Percentiles rank a stretch among this genome's conserved stretches.
phyloP scores from a whole-genome alignment of 2,329 filamentous ascomycete species.

The Fulvia fulva region DNA sequence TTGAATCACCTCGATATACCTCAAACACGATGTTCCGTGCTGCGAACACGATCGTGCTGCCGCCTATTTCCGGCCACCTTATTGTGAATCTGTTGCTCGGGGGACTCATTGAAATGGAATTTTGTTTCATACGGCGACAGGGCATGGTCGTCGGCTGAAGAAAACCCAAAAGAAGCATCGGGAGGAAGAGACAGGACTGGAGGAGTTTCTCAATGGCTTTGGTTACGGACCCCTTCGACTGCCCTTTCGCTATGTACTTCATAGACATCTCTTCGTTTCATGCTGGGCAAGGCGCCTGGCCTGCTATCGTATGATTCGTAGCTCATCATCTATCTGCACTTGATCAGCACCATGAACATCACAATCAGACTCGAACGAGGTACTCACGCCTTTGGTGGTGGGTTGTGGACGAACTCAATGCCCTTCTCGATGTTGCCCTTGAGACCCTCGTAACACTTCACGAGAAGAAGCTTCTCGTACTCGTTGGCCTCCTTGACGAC shows the following conservation, averaged over 20 bases:
- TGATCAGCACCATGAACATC: not conserved
- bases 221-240: not conserved
- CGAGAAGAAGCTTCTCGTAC: constrained; percentile 83
- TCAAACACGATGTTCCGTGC: too few species aligned
- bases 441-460: constrained; percentile 70
- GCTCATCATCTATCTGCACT: not conserved
- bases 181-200: not conserved
- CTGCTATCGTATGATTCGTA: not conserved
- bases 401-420: constrained; percentile 80
- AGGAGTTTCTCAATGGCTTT: not conserved
- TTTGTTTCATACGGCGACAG: too few species aligned
- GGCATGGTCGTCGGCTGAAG: too few species aligned
- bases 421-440: constrained; percentile 95
- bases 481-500: constrained; percentile 72
- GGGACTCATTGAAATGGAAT: too few species aligned
- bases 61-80: too few species aligned
- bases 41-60: too few species aligned
- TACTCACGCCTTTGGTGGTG: constrained; percentile 50
- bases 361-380: constrained; percentile 60
- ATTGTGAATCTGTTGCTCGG: too few species aligned
- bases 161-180: too few species aligned
- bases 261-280: not conserved
- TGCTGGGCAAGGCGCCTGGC: not conserved
- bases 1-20: too few species aligned
- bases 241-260: not conserved